A percentile compares a stretch with the other conserved stretches of the same genome.
phyloP scores from a whole-genome alignment of 2,329 filamentous ascomycete genomes.

The Elsinoe ampelina region DNA sequence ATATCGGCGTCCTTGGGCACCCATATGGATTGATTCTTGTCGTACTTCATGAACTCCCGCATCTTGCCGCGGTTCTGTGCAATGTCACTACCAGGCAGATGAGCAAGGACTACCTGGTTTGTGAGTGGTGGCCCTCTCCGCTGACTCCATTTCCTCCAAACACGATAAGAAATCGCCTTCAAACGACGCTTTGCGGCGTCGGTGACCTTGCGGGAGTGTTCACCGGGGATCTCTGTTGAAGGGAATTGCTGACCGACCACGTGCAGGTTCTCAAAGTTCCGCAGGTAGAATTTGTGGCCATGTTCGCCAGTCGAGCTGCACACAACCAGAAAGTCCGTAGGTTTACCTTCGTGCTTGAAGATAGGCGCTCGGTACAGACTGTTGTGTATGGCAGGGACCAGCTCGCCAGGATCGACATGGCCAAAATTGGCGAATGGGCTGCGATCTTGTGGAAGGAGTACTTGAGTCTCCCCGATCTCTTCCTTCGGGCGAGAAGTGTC shows the following conservation, averaged over 20 bases:
- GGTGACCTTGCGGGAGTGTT: conserved; percentile 88
- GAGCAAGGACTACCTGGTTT: conserved; percentile 48
- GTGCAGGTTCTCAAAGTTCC: conserved; percentile 83
- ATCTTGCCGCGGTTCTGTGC: conserved; percentile 94
- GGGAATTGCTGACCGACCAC: conserved; percentile 91
- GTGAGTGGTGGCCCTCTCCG: conserved; percentile 78
- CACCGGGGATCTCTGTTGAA: conserved; percentile 82
- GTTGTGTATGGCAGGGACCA: conserved; percentile 84
- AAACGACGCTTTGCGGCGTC: conserved; percentile 94
- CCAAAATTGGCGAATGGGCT: conserved; percentile 95
- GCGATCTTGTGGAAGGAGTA: conserved; percentile 85
- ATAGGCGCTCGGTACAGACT: conserved; percentile 91
- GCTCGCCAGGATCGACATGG: conserved; percentile 82
- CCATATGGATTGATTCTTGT: conserved; percentile 86
- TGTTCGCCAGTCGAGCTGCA: conserved; percentile 68
- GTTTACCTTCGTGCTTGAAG: conserved; percentile 71
- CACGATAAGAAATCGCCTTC: conserved; percentile 89
- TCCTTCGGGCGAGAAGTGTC: conserved; percentile 66
- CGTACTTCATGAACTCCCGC: conserved; percentile 89
- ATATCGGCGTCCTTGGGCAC: conserved; percentile 62
- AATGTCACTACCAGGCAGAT: conserved; percentile 87
- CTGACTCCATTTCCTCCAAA: conserved; percentile 64
- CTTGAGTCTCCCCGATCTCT: conserved; percentile 79
- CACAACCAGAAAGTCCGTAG: conserved; percentile 78
- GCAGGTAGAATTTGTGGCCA: conserved; percentile 73